Evolutionary conservation across 2,329 filamentous ascomycete species (phyloP), one percentile per base, ranked within the genome.

Genomic region (Epichloe gansuensis): DNA sequence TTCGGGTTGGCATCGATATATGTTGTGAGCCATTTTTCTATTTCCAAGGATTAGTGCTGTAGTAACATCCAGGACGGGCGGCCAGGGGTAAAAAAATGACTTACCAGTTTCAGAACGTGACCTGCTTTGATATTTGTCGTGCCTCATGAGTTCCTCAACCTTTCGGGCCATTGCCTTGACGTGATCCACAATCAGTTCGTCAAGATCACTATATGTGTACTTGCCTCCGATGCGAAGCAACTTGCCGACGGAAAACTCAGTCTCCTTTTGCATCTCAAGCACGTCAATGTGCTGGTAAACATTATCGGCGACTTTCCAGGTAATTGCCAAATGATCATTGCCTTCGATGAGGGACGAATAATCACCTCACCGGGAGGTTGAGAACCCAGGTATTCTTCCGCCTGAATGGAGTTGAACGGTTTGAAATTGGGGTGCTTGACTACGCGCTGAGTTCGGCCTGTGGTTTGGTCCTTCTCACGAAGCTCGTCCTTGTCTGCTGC

Each of bases 281-380:
- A 98, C 91, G 68, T 98, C 93, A 58, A 98, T 88, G 68, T 98
- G 93, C 70, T 98, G 91, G 67, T 91, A 98, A n/a, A 97, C 83
- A 55, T 86, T 86, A 66, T 97, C 90, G 1, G 89, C 86, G 13
- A 98, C 91, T 74, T 98, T 98, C 93, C 93, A 98, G 0, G 93
- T 98, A 46, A 98, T 83, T 7, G 91, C 90, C 52, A 98, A 76
- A 72, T 98, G 93, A 67, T 98, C 93, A 54, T 89, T 86, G 45
- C 93, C 93, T 68, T 95, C 31, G 90, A 95, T 1, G 90, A 96
- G 3, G 93, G 91, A 45, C 93, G 85, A 63, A 98, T 96, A 55
- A 98, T 89, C 52, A 94, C 86, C 67, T 97, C 93, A 48, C 93
- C 93, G 6, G 84, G 77, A 50, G 85, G 81, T 66, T 94, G 88